A percentile compares a stretch with the other conserved stretches of the same genome.
phyloP scores from a whole-genome alignment of 2,329 filamentous ascomycete genomes.

The Ceratocystis alfenasii region DNA sequence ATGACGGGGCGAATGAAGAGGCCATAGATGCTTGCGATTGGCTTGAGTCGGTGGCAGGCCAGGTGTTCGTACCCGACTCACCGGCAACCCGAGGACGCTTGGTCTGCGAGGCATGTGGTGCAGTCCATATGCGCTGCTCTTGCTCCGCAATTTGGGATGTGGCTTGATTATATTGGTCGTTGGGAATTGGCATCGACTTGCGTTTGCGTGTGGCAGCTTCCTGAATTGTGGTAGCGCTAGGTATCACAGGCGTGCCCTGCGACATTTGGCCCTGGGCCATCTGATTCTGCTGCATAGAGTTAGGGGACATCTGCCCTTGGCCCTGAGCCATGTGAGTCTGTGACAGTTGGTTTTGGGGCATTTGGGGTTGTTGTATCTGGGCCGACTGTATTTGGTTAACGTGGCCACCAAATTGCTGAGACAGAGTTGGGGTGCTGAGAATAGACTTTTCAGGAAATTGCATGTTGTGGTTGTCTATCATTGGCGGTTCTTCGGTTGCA shows the following conservation, averaged over 20 bases:
- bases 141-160: slow-evolving; percentile 15
- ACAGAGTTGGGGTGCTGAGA: slow-evolving; percentile 5
- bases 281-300: slow-evolving; percentile 3
- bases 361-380: slow-evolving; percentile 16
- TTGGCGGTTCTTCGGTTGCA: slow-evolving; percentile 10
- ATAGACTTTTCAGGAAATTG: slow-evolving; percentile 12
- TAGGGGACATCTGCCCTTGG: slow-evolving; percentile 12
- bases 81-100: slow-evolving; percentile 20
- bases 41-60: slow-evolving; percentile 10
- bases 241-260: slow-evolving; percentile 9
- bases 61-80: slow-evolving; percentile 8
- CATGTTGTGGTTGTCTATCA: slow-evolving; percentile 17
- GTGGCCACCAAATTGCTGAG: slow-evolving; percentile 13
- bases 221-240: slow-evolving; percentile 11
- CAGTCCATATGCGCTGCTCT: slow-evolving; percentile 13
- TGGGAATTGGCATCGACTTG: slow-evolving; percentile 20
- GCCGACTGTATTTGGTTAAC: slow-evolving; percentile 12
- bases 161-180: slow-evolving; percentile 18
- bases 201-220: slow-evolving; percentile 20
- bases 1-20: slow-evolving; percentile 13
- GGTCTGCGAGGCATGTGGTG: slow-evolving; percentile 13
- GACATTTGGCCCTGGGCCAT: slow-evolving; percentile 14
- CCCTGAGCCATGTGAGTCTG: slow-evolving; percentile 5
- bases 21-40: slow-evolving; percentile 17
- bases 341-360: slow-evolving; percentile 7